Evolutionary conservation across 306 rosid species (phyloP), one percentile per base, ranked within the genome.

Genomic region (Carpinus viminea): DNA sequence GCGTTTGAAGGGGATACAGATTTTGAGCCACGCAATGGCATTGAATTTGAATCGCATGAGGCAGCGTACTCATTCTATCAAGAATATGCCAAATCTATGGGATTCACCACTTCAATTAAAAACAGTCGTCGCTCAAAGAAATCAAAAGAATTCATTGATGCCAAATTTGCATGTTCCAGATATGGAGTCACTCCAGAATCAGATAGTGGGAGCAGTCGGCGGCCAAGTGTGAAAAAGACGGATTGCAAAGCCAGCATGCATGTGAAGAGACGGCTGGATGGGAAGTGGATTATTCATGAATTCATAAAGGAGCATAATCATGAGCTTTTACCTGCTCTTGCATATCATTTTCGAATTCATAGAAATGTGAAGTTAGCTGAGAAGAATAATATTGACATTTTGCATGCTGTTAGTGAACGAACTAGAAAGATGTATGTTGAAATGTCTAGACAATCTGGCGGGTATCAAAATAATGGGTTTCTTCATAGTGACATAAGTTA

Each of bases 201-300:
- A 7, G 89, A 88, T 26, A 64, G 88, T 74, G 87, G 89, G 16
- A 83, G 83, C 72, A 85, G 86, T 61, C 86, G 89, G 72, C 87
- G 91, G n/a, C 91, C 91, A 16, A 88, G 85, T 54, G 89, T 88
- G 79, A 88, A 85, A 72, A 88, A 88, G 83, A 83, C 91, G 1
- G 91, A 88, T 48, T 88, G 91, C 82, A 88, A 85, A 83, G 91
- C 91, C 83, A 88, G 91, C 73, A 88, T 88, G 91, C 89, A 88
- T 70, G 91, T 88, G 88, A 88, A 88, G 87, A 87, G 86, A 72
- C 81, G 84, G 79, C 54, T 77, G 24, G 87, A 85, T 77, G 91
- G 89, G 57, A 88, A 86, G 79, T 88, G 91, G 91, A 88, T 81
- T 20, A 88, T 88, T 76, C 91, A 85, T 74, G 87, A 88, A 64